Percentiles rank a stretch among this genome's conserved stretches.
These are phyloP conservation scores for Cymbopogon citratus DNA, from an alignment of 176 grass and related monocot genomes.

Conservation along the genomic window DNA sequence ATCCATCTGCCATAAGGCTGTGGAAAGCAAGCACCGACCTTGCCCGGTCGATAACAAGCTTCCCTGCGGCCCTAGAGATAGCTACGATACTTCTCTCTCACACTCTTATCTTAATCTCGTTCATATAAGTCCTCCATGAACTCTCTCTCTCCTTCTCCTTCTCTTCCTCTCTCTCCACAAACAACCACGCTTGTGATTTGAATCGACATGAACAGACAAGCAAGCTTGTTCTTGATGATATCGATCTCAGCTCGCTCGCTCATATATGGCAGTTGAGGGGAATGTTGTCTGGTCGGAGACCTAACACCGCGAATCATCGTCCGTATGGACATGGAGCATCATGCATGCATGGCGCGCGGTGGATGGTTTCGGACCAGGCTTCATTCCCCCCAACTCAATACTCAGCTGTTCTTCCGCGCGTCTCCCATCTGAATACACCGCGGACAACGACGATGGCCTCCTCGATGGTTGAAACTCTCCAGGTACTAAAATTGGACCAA, in stretches of 20 bases:
- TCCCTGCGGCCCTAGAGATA: background rate
- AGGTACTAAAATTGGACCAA: background rate
- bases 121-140: constrained; percentile 9
- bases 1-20: constrained; percentile 30
- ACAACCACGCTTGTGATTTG: background rate
- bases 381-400: constrained; percentile 98
- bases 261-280: constrained; percentile 61
- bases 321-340: background rate
- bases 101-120: constrained; percentile 2
- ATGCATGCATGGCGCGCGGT: background rate
- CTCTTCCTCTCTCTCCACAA: background rate
- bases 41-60: constrained; percentile 11
- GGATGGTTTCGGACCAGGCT: constrained; percentile 96
- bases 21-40: constrained; percentile 32
- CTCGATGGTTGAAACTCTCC: background rate
- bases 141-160: background rate
- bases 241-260: background rate
- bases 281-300: constrained; percentile 90
- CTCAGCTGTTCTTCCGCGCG: constrained; percentile 29
- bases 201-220: background rate
- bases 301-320: constrained; percentile 22
- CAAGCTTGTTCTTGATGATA: background rate
- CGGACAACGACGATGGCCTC: background rate
- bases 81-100: background rate
- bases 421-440: background rate